Base-by-base conservation (phyloP, 192 early-diverging fungal genomes). In the Backusella liffmaniae region DNA sequence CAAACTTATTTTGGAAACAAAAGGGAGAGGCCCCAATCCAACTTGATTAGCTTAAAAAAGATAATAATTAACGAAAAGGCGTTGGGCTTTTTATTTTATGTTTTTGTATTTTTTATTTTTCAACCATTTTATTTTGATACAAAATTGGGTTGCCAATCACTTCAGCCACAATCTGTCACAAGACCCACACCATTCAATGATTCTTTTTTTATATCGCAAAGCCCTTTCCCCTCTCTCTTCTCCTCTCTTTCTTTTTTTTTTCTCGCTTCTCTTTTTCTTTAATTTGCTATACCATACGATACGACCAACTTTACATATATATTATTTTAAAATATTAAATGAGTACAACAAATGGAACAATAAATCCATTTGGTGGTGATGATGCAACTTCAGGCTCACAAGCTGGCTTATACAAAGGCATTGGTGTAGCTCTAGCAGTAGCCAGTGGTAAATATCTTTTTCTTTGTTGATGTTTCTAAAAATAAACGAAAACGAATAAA, bases 341-440 rank as follows among this genome's bases (percentile, higher is more conserved):
- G 73, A 74, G 73, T 66, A 7, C 23, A 44, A 71, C 41, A 3
- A 73, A 73, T 41, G 53, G 36, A 73, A 73, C 72, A 39, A 8
- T 29, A 15, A 74, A 74, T 74, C 62, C 73, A 44, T 66, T 74
- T n/a, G 56, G 21, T 16, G 51, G 36, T 46, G 36, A 23, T 32
- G 56, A 62, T 62, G 13, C 56, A 23, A 41, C 26, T 32, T 42
- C 46, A 44, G 65, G 26, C n/a, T 15, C 78, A 7, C 75, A 71
- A 16, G 78, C 76, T 35, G 77, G 78, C 4, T 59, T 81, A 0
- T 80, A 91, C 70, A 93, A 93, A 76, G 79, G 88, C 56, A 89
- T 96, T 46, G 96, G 96, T 67, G 89, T 98, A 71, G 87, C 91
- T 1, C 82, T 98, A 67, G 95, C 96, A 39, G 86, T 98, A 1